Percentiles rank a stretch among this genome's conserved stretches.
These are phyloP conservation scores for Mucor velutinosus DNA, from an alignment of 371 early-diverging fungal genomes.

Conservation along the genomic window DNA sequence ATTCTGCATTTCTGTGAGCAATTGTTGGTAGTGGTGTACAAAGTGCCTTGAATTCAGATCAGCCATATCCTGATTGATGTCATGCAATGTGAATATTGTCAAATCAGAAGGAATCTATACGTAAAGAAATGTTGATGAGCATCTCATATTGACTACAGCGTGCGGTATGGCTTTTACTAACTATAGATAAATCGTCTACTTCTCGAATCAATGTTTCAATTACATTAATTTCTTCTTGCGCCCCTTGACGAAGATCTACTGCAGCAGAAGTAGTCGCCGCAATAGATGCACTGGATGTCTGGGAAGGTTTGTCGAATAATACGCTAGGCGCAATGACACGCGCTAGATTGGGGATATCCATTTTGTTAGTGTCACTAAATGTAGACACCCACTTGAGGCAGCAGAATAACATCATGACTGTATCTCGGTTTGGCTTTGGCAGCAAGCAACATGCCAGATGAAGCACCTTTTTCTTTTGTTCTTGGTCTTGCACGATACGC, in stretches of 20 bases:
- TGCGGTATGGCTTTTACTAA: conserved; percentile 21
- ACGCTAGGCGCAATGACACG: conserved; percentile 94
- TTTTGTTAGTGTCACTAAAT: conserved; percentile 75
- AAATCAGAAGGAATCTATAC: conserved; percentile 24
- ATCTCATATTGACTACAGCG: too few species aligned
- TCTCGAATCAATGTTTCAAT: conserved; percentile 73
- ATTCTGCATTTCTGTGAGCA: conserved; percentile 4
- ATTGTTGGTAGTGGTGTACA: conserved; percentile 16
- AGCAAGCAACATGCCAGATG: conserved; percentile 83
- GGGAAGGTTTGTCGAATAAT: conserved; percentile 48
- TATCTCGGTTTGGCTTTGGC: conserved; percentile 90
- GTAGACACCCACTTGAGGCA: conserved; percentile 84
- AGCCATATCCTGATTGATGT: conserved; percentile 14
- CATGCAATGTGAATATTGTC: conserved; percentile 10
- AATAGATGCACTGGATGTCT: conserved; percentile 19
- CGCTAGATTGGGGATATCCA: conserved; percentile 90
- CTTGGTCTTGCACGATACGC: conserved; percentile 22
- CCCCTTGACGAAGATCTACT: conserved; percentile 59
- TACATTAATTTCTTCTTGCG: conserved; percentile 67
- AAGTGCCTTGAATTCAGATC: conserved; percentile 17
- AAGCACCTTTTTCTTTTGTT: conserved; percentile 52
- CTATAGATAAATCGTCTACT: conserved; percentile 75
- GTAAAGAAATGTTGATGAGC: not conserved
- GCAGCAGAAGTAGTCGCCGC: not conserved
- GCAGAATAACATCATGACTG: conserved; percentile 81